Base-by-base conservation (phyloP, 768 basidiomycete species). In the Lactifluus subvellereus region DNA sequence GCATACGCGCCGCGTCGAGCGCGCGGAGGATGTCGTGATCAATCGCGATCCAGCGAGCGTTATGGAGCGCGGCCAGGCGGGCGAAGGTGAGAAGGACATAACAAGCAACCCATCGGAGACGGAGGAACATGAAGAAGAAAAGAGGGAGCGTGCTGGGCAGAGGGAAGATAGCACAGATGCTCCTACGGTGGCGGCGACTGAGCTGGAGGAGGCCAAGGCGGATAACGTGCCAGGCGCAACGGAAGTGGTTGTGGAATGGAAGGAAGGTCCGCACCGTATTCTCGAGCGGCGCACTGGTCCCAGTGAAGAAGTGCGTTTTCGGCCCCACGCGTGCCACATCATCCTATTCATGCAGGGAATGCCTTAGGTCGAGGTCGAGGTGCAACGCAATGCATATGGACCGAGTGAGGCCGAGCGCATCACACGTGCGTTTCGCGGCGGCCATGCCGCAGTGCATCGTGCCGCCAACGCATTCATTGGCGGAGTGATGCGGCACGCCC, bases 21-120 rank as follows among this genome's bases (percentile, higher is more conserved):
- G 87, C 1, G 86, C 82, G 5, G 87, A 88, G 56, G 87, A 89
- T 50, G 85, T 96, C 64, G 82, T 93, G 40, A 88, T 96, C 71
- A 96, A 97, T 71, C 81, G 91, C 22, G 94, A 96, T 71, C 76
- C 75, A 49, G 59, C 33, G 27, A 76, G 77, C 43, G 77, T 75
- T 16, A 80, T 83, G 73, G 86, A 88, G 71, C 71, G 78, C 22
- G 82, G 82, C 8, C 69, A 78, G 33, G 61, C 70, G 37, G 57
- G 70, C 6, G 72, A 74, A 8, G 35, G 10, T 5, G 73, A 72
- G 49, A 66, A 68, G 62, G 57, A n/a, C 1, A 18, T 38, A 9
- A 35, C 10, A 6, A 18, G 55, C 47, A 22, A 42, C 18, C 38
- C 48, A 45, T 37, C 66, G 40, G 72, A 70, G 58, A 59, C 45